Base-by-base conservation (phyloP, 1,284 basidiomycete genomes). In the Papiliotrema flavescens region DNA sequence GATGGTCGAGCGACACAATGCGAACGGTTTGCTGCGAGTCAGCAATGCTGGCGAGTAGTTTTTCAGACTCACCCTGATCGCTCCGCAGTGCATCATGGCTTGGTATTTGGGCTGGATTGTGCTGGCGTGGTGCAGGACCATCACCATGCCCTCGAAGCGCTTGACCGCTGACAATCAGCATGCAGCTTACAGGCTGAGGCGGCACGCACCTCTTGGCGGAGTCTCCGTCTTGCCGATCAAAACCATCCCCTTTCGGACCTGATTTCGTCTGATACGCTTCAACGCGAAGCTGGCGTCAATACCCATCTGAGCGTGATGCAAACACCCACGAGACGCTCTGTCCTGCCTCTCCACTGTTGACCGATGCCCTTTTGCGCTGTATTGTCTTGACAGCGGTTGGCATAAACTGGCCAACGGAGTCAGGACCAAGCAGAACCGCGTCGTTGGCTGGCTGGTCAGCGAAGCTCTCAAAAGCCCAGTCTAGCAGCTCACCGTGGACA, bases 241-340 rank as follows among this genome's bases (percentile, higher is more conserved):
- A 2, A 95, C 89, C 93, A 95, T 95, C 11, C 92, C 94, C 77
- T 98, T 98, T 55, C 96, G 81, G 8, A 98, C 86, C 44, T 87
- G 85, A 7, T 85, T 82, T 50, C 90, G 79, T 49, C 88, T 83
- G 57, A 96, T 86, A 49, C 91, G 83, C 80, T 98, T 99, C 24
- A 99, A 78, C 4, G 94, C 96, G 53, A 97, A 81, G 0, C 75
- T 77, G 51, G 22, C 51, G 49, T 34, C 32, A 1, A 26, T 13
- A 11, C 28, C 26, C 23, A 14, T n/a, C 34, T 11, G 2, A 24
- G 7, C 14, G 36, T 5, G 35, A 50, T 23, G 0, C 2, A 47
- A 11, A 20, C 14, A 64, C 70, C 66, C 26, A 77, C 23, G 90
- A 90, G 9, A 98, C 93, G 54, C 89, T 91, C 76, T 99, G 95